A percentile compares a stretch with the other conserved stretches of the same genome.
Conservation (phyloP, 371 early-diverging fungal species). For the Mortierella sp. region DNA sequence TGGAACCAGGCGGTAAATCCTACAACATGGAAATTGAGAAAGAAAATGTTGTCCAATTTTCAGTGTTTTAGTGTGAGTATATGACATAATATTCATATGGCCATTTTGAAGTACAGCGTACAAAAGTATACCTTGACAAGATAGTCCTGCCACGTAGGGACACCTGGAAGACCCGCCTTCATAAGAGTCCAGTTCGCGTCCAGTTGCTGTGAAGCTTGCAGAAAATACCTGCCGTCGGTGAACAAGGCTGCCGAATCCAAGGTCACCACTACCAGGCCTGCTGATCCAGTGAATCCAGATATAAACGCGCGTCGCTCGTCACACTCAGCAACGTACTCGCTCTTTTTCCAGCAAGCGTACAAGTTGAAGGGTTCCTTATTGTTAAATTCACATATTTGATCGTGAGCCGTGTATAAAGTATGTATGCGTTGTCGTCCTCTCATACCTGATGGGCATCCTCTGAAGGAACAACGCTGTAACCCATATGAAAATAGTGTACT, state of each 20-base stretch:
- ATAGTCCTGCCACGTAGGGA: conserved; percentile 93
- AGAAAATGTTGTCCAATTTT: too few species aligned
- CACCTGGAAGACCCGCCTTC: conserved; percentile 89
- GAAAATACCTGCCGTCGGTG: conserved; percentile 98
- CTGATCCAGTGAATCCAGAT: conserved; percentile 98
- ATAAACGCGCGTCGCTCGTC: conserved; percentile 97
- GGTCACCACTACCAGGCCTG: conserved; percentile 87
- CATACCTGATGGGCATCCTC: conserved; percentile 97
- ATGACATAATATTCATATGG: too few species aligned
- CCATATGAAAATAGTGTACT: conserved; percentile 1
- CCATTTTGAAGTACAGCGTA: too few species aligned
- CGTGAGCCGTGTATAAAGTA: too few species aligned
- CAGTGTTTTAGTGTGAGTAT: too few species aligned
- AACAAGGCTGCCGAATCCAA: conserved; percentile 82
- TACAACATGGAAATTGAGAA: conserved; percentile 14
- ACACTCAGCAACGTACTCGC: conserved; percentile 96
- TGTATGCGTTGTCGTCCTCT: too few species aligned
- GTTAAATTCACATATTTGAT: too few species aligned
- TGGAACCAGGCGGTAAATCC: conserved; percentile 72
- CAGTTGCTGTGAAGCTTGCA: conserved; percentile 96
- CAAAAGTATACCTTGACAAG: conserved; percentile 54
- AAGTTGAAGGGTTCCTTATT: too few species aligned
- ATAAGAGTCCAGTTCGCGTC: conserved; percentile 92
- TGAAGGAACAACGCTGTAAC: conserved; percentile 83
- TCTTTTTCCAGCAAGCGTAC: too few species aligned